Evolutionary conservation across 164 flowering plant genomes (phyloP), one percentile per base, ranked within the genome.

Genomic region (Chloranthus sessilifolius): DNA sequence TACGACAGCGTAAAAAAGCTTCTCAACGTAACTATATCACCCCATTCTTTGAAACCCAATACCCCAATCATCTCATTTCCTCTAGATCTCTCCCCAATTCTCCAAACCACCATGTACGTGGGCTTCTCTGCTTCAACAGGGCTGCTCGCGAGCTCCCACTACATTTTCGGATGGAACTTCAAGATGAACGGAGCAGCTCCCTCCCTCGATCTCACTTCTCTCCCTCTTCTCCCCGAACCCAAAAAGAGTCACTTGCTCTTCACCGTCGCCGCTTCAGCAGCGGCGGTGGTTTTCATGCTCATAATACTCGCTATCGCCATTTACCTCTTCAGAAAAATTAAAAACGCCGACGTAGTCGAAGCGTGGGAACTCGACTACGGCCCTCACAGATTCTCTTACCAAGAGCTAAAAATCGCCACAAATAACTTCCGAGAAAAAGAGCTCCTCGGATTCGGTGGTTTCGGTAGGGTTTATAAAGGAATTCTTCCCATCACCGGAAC

Each of bases 101-200:
- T 82, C 9, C 22, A 53, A 0, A 70, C 80, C 5, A 54, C 28
- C 17, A 78, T 80, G 83, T 80, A 66, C 16, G 79, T 72, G 10
- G 89, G 85, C 9, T 80, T 82, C 72, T 75, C 89, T 24, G 56
- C 85, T 43, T 75, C 89, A 0, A 82, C 85, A 5, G 85, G 90
- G 12, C 46, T 76, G 41, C 76, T 82, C 6, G 73, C 83, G 0
- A 80, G 82, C 58, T 74, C 77, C 2, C 86, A 82, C 36, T 78
- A 77, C 33, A 37, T 82, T 6, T 26, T 76, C 24, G 85, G 89
- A 1, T 79, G 85, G 85, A 74, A 76, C 47, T 82, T 82, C 40
- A 64, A 63, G 33, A 61, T 76, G 47, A 72, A 67, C 23, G 83
- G 81, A 9, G 37, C 26, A n/a, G 69, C 83, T 28, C 49, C 23